Base-by-base conservation (phyloP, 768 basidiomycete species). In the Hericium erinaceus region DNA sequence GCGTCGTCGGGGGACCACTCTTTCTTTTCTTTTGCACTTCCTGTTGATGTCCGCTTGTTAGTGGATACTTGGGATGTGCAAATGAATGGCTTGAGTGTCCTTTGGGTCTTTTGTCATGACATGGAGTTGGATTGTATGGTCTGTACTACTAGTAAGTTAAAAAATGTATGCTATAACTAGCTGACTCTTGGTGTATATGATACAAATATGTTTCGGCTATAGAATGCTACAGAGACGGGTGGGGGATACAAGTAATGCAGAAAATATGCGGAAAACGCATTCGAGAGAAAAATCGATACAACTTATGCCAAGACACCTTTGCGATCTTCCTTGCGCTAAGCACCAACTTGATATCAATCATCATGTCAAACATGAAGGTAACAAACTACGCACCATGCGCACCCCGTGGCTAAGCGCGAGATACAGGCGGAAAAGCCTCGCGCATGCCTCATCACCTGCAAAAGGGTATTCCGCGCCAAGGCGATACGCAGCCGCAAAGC, bases 401-500 rank as follows among this genome's bases (percentile, higher is more conserved):
- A 53, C 38, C 7, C 65, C 67, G 46, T 70, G 67, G 48, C 67
- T 68, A 44, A 68, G 60, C 3, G 64, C 63, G 7, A 68, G 60
- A 44, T 70, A 67, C 20, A 70, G 61, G 54, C 61, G 62, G 62
- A 70, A 69, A 15, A 70, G 66, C 16, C 67, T 54, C 39, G 65
- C 62, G 54, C 68, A 69, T 26, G 66, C 65, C 24, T 69, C 63
- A 56, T 72, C 67, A n/a, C 63, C 67, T 13, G 65, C 59, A 62
- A 67, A 68, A 2, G 68, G 68, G 58, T 67, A 71, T 13, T 67
- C 22, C 2, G 67, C 70, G 6, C 69, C 69, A 11, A 72, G 62
- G 20, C 64, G 66, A 49, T 75, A 74, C 3, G 74, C 73, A n/a
- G 72, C 73, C 22, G 73, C 70, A 54, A 75, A 71, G n/a, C 74